phyloP scores from a whole-genome alignment of 306 rosid species.

The Rosa multiflora region DNA sequence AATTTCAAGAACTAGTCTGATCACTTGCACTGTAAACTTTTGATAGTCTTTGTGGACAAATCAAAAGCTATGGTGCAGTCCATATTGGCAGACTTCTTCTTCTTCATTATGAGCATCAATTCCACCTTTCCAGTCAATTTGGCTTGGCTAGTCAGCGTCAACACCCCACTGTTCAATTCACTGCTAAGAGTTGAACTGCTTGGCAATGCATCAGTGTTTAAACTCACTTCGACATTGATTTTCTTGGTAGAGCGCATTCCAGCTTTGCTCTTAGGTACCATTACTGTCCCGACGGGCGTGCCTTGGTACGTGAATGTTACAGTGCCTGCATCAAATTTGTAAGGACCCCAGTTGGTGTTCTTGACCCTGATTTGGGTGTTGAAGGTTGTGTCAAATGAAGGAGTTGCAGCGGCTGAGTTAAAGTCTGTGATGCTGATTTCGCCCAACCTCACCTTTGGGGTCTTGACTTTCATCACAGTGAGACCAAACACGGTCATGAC shows the following conservation, averaged over 20 bases:
- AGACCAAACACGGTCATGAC: constrained; percentile 22
- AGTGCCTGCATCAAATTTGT: constrained; percentile 11
- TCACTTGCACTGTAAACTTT: constrained; percentile 11
- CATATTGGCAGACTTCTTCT: constrained; percentile 20
- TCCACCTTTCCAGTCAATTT: constrained; percentile 15
- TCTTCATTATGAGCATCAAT: constrained; percentile 17
- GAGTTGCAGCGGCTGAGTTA: not conserved
- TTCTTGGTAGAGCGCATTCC: constrained; percentile 26
- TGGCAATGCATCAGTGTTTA: not conserved
- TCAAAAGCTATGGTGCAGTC: constrained; percentile 1
- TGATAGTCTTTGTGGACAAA: constrained; percentile 8
- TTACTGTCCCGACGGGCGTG: not conserved
- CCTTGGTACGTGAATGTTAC: constrained; percentile 12
- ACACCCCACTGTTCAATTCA: constrained; percentile 3
- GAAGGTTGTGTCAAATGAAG: constrained; percentile 19
- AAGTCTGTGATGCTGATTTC: not conserved
- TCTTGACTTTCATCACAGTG: constrained; percentile 29
- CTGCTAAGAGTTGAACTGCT: not conserved
- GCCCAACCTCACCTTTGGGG: constrained; percentile 30
- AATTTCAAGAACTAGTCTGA: not conserved
- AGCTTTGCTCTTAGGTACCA: constrained; percentile 8
- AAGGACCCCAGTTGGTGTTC: constrained; percentile 27
- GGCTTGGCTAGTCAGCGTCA: constrained; percentile 10
- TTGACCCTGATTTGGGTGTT: constrained; percentile 21
- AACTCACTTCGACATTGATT: not conserved